Evolutionary conservation across 306 rosid species (phyloP), one percentile per base, ranked within the genome.

Genomic region (Cicer bijugum): DNA sequence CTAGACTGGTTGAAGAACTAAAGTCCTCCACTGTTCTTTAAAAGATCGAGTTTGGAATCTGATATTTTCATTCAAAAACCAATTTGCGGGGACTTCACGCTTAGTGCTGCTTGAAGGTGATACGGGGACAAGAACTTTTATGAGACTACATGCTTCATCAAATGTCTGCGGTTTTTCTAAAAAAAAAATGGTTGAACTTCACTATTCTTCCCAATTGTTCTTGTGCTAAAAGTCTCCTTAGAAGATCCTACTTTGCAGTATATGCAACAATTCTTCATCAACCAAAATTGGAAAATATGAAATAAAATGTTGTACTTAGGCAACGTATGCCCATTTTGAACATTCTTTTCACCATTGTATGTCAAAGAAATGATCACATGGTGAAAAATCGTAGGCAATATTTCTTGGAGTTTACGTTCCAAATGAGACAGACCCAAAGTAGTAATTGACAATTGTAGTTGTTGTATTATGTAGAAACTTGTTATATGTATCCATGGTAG

Each of bases 1-100:
- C 77, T 82, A 60, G 82, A 78, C 10, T 86, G 89, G 89, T 55
- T 86, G 80, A 75, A 59, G 56, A 60, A 78, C 61, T 83, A 57
- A 83, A 23, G 55, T 64, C 69, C 71, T 67, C 58, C 14, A 19
- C 45, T 51, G 20, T 35, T 48, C 48, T 12, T 71, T 20, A 50
- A 33, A 47, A 17, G 15, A 75, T 28, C 59, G 75, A 58, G 33
- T 17, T 66, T 46, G 47, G 42, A 9, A 62, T 67, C 6, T 8
- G 46, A 51, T 44, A 39, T 33, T 47, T 35, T 52, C 28, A 43
- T 57, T 75, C 23, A 7, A 33, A 44, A 72, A 55, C 57, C 39
- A 12, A 57, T 65, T 6, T 47, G 53, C 19, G 12, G 69, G 74
- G 39, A 71, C 51, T 65, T 60, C 42, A 42, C 28, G 63, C 63